Percentiles rank a stretch among this genome's conserved stretches.
phyloP scores from a whole-genome alignment of 306 rosid species.

The Heteromeles arbutifolia region DNA sequence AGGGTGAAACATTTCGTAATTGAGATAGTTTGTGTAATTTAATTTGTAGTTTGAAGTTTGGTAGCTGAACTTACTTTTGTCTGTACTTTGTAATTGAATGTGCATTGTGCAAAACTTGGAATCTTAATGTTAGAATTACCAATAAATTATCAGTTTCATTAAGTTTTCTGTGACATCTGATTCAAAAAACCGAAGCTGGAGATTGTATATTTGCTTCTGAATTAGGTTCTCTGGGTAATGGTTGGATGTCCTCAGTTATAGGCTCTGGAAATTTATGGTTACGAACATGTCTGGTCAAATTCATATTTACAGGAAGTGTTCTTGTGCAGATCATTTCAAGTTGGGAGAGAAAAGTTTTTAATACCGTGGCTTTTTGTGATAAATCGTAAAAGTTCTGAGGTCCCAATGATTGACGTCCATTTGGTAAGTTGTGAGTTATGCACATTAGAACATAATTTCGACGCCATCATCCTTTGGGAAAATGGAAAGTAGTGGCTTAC shows the following conservation, averaged over 20 bases:
- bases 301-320: slow-evolving; percentile 12
- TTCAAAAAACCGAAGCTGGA: not conserved
- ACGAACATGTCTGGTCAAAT: not conserved
- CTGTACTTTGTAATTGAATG: too few species aligned
- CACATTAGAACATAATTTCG: not conserved
- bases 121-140: not conserved
- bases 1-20: not conserved
- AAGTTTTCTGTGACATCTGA: not conserved
- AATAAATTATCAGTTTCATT: not conserved
- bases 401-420: slow-evolving; percentile 78
- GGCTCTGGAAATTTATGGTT: not conserved
- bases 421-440: slow-evolving; percentile 45
- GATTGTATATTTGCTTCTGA: not conserved
- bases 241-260: not conserved
- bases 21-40: not conserved
- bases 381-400: slow-evolving; percentile 86
- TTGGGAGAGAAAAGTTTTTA: slow-evolving; percentile 81
- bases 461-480: not conserved
- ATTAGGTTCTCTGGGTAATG: not conserved
- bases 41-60: not conserved
- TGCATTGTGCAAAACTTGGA: not conserved
- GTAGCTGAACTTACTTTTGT: not conserved
- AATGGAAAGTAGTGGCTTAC: not conserved
- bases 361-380: slow-evolving; percentile 91
- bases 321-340: slow-evolving; percentile 81